Evolutionary conservation across 2,329 filamentous ascomycete genomes (phyloP).

Genomic region (Curvularia lunata): DNA sequence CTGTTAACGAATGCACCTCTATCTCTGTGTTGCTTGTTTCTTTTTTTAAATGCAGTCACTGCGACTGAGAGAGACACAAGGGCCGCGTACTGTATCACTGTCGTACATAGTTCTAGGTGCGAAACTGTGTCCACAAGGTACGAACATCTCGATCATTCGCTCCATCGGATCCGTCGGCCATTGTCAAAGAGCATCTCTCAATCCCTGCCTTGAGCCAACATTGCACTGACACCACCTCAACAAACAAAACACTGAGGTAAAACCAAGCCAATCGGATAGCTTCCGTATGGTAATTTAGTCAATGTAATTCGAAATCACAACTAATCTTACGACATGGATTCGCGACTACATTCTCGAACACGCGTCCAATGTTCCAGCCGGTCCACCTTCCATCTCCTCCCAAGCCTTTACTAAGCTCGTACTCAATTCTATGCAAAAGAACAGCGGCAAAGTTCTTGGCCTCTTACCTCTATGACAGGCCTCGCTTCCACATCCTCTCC

Average conservation of each 20-base stretch:
- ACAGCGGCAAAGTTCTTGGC: slow-evolving; percentile 37
- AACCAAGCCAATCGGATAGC: slow-evolving; percentile 16
- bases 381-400: slow-evolving; percentile 7
- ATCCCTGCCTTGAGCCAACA: slow-evolving; percentile 28
- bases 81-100: slow-evolving; percentile 30
- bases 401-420: slow-evolving; percentile 32
- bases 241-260: slow-evolving; percentile 21
- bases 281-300: slow-evolving; percentile 37
- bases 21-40: slow-evolving; percentile 25
- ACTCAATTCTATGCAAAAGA: slow-evolving; percentile 28
- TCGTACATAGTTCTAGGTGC: slow-evolving; percentile 16
- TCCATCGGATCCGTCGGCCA: slow-evolving; percentile 17
- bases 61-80: slow-evolving; percentile 26
- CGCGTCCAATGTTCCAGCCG: not conserved
- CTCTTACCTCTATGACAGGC: not conserved
- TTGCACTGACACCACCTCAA: slow-evolving; percentile 19
- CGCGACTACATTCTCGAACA: slow-evolving; percentile 25
- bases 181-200: slow-evolving; percentile 31
- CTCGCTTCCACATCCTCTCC: too few species aligned
- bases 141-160: slow-evolving; percentile 27
- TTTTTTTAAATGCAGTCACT: slow-evolving; percentile 25
- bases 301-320: slow-evolving; percentile 33
- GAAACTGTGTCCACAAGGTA: slow-evolving; percentile 25
- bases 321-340: slow-evolving; percentile 24
- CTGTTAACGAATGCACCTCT: slow-evolving; percentile 9